These are phyloP conservation scores for Mortierella sp. DNA, from an alignment of 371 early-diverging fungal genomes.

Conservation along the genomic window DNA sequence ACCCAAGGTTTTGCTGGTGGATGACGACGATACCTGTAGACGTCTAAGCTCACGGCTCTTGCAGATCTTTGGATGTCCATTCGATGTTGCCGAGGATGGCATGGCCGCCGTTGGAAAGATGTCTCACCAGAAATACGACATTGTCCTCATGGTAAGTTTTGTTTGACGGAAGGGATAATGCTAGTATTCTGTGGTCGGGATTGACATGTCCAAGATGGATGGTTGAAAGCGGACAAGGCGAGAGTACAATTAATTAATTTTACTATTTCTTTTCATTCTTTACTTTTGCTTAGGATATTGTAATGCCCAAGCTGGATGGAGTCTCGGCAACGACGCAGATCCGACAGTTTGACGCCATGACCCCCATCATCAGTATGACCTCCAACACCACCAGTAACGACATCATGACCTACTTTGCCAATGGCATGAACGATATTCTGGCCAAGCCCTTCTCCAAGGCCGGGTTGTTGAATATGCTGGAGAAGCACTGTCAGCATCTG, in stretches of 20 bases:
- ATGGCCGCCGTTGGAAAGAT: conserved; percentile 77
- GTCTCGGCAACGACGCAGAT: conserved; percentile 80
- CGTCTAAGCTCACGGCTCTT: conserved; percentile 73
- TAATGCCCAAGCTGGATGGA: conserved; percentile 85
- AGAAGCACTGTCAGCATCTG: conserved; percentile 74
- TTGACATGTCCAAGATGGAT: no score
- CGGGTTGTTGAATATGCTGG: conserved; percentile 67
- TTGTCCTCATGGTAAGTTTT: conserved; percentile 79
- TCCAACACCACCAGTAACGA: conserved; percentile 77
- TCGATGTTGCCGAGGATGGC: conserved; percentile 83
- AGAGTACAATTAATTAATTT: neutral
- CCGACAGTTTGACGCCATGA: conserved; percentile 78
- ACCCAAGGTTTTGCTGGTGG: conserved; percentile 81
- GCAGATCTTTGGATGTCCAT: conserved; percentile 76
- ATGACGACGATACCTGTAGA: conserved; percentile 82
- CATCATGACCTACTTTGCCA: conserved; percentile 76
- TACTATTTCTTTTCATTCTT: neutral
- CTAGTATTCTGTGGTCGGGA: no score
- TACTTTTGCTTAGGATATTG: conserved; percentile 70
- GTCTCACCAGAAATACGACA: conserved; percentile 76
- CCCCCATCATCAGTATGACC: conserved; percentile 89
- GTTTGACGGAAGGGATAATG: no score
- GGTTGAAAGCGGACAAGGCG: neutral
- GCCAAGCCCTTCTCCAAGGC: conserved; percentile 82
- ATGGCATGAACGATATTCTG: conserved; percentile 87